Percentiles rank a stretch among this genome's conserved stretches.
These are phyloP conservation scores for Austroboletus festivus DNA, from an alignment of 768 basidiomycete species.

Conservation along the genomic window DNA sequence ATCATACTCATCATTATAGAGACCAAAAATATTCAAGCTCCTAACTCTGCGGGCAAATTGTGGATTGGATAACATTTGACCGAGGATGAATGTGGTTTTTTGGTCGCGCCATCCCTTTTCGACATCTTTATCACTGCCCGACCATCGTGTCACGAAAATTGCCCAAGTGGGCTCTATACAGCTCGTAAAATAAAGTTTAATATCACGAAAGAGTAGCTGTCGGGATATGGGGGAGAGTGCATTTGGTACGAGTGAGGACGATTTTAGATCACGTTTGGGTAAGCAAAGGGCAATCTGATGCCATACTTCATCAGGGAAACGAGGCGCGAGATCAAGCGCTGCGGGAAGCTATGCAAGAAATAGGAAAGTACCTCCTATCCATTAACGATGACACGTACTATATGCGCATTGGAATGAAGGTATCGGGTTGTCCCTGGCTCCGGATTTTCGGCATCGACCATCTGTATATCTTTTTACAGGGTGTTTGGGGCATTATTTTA, in stretches of 20 bases:
- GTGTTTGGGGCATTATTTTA: conserved; percentile 5
- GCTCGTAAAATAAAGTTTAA: too few species aligned
- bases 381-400: conserved; percentile 36
- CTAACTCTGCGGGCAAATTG: too few species aligned
- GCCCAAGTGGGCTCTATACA: too few species aligned
- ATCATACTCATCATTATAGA: too few species aligned
- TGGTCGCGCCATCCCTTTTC: too few species aligned
- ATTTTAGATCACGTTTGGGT: conserved; percentile 61
- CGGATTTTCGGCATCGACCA: conserved; percentile 62
- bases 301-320: conserved; percentile 71
- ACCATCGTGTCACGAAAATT: too few species aligned
- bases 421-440: conserved; percentile 59
- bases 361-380: neutral
- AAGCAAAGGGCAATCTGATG: conserved; percentile 62
- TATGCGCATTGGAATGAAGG: conserved; percentile 23
- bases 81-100: too few species aligned
- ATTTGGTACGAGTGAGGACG: conserved; percentile 62
- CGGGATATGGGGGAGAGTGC: too few species aligned
- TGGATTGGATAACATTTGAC: too few species aligned
- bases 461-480: conserved; percentile 55
- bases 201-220: too few species aligned
- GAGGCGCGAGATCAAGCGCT: conserved; percentile 38
- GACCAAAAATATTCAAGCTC: too few species aligned
- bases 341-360: conserved; percentile 23
- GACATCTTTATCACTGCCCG: too few species aligned